A percentile compares a stretch with the other conserved stretches of the same genome.
Evolutionary conservation across 1,284 basidiomycete genomes (phyloP).

Genomic region (Ganoderma multipileum): DNA sequence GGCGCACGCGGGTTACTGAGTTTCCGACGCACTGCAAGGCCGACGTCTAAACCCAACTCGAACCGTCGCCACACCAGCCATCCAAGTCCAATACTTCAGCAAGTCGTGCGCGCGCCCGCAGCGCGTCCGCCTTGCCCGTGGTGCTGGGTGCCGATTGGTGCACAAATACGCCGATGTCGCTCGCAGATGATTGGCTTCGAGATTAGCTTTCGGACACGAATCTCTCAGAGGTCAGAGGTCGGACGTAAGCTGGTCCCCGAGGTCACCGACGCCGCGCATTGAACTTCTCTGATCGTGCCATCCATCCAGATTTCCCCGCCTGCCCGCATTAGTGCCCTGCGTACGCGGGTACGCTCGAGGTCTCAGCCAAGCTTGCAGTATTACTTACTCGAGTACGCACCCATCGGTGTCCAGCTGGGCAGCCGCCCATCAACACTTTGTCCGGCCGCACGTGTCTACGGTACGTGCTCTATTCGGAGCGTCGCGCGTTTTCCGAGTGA

Average conservation of each 20-base stretch:
- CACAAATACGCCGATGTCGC: neutral
- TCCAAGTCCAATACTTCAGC: no score
- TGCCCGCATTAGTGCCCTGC: no score
- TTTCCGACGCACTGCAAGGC: neutral
- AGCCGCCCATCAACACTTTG: neutral
- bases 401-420: neutral
- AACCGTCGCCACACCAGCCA: no score
- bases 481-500: neutral
- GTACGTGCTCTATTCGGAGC: neutral
- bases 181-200: neutral
- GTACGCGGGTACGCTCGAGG: no score
- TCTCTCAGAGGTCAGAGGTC: neutral
- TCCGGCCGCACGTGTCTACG: neutral
- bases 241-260: neutral
- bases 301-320: neutral
- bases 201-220: conserved; percentile 1
- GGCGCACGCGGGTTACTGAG: neutral
- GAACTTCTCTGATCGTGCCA: neutral
- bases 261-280: neutral
- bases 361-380: neutral
- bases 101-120: neutral
- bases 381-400: neutral
- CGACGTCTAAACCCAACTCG: neutral
- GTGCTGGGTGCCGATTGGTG: neutral
- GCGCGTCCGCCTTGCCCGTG: neutral